Percentiles rank a stretch among this genome's conserved stretches.
Evolutionary conservation across 352 stramenopile genomes (phyloP).

Genomic region (Globisporangium nodosum): DNA sequence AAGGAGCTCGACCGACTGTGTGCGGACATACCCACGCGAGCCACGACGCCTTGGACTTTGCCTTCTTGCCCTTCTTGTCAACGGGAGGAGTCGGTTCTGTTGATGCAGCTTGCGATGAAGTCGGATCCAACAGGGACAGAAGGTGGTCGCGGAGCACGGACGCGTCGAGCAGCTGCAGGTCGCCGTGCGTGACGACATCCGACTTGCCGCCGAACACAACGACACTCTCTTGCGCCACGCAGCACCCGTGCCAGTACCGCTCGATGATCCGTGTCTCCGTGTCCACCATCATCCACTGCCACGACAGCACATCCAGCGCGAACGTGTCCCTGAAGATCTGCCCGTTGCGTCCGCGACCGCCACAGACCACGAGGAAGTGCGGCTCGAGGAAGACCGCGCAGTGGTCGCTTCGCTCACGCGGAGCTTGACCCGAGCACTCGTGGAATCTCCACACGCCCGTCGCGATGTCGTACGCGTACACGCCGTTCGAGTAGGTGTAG

Average conservation of each 20-base stretch:
- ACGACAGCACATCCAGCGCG: constrained; percentile 35
- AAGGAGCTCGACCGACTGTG: constrained; percentile 47
- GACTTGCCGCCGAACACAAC: constrained; percentile 68
- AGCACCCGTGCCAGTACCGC: constrained; percentile 42
- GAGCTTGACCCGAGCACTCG: constrained; percentile 29
- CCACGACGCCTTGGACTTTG: background rate
- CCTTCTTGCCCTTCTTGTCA: background rate
- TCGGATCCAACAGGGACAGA: background rate
- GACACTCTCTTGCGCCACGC: constrained; percentile 27
- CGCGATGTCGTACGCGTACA: constrained; percentile 44
- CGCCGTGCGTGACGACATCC: constrained; percentile 37
- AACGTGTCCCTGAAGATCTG: constrained; percentile 46
- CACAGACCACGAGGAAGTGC: constrained; percentile 42
- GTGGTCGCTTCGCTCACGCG: constrained; percentile 50
- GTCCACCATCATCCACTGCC: constrained; percentile 45
- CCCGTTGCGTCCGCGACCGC: constrained; percentile 47
- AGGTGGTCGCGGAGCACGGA: background rate
- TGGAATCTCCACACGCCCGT: constrained; percentile 29
- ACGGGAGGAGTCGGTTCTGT: constrained; percentile 7
- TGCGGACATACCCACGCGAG: constrained; percentile 31
- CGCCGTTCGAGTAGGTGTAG: constrained; percentile 55
- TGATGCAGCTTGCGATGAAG: background rate
- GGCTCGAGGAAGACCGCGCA: constrained; percentile 45
- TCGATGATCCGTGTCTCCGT: constrained; percentile 20
- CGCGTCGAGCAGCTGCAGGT: constrained; percentile 34